A percentile compares a stretch with the other conserved stretches of the same genome.
These are phyloP conservation scores for Mucor circinelloides DNA, from an alignment of 371 early-diverging fungal genomes.

Conservation along the genomic window DNA sequence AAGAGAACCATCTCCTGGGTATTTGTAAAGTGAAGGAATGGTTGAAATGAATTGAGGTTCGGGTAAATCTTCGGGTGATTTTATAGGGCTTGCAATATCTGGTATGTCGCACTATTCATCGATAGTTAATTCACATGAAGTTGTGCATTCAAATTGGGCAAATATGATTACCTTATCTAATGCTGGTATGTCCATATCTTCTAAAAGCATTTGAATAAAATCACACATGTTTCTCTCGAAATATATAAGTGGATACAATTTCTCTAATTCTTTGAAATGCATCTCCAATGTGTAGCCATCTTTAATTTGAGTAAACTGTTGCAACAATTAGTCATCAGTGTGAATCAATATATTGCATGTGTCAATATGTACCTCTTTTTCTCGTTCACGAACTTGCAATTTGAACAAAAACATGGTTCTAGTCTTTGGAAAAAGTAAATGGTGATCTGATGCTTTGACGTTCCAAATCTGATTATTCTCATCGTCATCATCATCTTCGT, in stretches of 20 bases:
- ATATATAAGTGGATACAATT: constrained; percentile 48
- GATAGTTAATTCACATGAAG: neutral
- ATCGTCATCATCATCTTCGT: constrained; percentile 32
- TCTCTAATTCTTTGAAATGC: constrained; percentile 56
- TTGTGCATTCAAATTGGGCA: neutral
- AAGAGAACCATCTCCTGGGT: constrained; percentile 48
- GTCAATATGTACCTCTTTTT: constrained; percentile 43
- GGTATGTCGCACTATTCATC: constrained; percentile 11
- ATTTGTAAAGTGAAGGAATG: constrained; percentile 40
- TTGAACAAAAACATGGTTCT: constrained; percentile 54
- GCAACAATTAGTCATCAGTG: neutral
- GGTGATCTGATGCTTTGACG: constrained; percentile 52
- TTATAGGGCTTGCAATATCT: constrained; percentile 17
- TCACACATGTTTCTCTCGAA: constrained; percentile 53
- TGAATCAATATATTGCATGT: neutral
- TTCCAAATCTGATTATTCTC: constrained; percentile 41
- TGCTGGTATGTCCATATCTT: constrained; percentile 44
- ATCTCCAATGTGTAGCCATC: constrained; percentile 36
- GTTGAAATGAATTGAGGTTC: constrained; percentile 14
- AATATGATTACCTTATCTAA: constrained; percentile 43
- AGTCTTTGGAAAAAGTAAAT: constrained; percentile 53
- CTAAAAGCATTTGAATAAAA: constrained; percentile 48
- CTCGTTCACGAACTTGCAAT: constrained; percentile 46
- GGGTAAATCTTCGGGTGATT: constrained; percentile 27
- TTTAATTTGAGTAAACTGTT: constrained; percentile 43